Base-by-base conservation (phyloP, 164 flowering plant species). In the Nymphaea thermarum region DNA sequence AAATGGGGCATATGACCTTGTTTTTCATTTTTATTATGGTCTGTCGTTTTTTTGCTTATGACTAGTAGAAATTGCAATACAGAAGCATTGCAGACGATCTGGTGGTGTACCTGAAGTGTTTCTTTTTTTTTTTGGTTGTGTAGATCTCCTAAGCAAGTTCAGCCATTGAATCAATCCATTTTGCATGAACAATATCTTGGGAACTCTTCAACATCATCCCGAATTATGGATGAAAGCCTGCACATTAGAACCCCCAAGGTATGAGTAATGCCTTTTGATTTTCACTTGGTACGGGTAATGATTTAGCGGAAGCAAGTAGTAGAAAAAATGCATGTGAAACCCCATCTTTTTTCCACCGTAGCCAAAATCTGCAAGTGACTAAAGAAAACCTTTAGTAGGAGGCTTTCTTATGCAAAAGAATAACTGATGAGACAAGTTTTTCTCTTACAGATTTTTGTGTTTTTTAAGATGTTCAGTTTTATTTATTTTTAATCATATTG, bases 111-210 rank as follows among this genome's bases (percentile, higher is more conserved):
- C 55, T 47, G 55, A 36, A 18, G 18, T 15, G 18, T 15, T 68
- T 63, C 42, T 4, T 14, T 63, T 45, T 4, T 14, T 55, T 25
- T 62, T 55, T 65, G 44, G 15, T 65, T 81, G 75, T 80, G 67
- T 80, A 94, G 99, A 82, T 82, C 97, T 42, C 71, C 76, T 43
- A 88, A 87, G 81, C 93, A 90, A 78, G 88, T 78, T 74, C 93
- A 88, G 68, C 86, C 85, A 69, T 66, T 85, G 71, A 89, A 86
- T 78, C 88, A 81, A 71, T 91, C 98, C 66, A 85, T 85, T 10
- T 87, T 96, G 90, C 80, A 88, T 76, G 86, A 61, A 36, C 64
- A 61, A n/a, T 61, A 61, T 61, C 64, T 61, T 3, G 4, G 78
- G 64, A 86, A 87, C 71, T 89, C 94, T 70, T 73, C 84, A 65